These are phyloP conservation scores for Lepraria neglecta DNA, from an alignment of 495 filamentous ascomycete genomes.

Conservation along the genomic window DNA sequence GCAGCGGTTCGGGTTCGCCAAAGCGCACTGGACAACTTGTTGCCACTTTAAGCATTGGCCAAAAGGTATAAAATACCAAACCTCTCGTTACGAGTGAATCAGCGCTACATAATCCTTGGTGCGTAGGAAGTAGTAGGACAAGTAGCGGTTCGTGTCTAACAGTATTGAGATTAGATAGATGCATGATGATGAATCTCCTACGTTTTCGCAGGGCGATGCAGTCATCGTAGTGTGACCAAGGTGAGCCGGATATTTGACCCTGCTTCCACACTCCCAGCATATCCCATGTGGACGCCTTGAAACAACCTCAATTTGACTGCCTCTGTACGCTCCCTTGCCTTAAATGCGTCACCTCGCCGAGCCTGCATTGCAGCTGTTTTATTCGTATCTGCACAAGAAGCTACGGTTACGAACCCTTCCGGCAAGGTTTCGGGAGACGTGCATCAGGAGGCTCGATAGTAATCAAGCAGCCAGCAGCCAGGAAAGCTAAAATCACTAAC, in stretches of 20 bases:
- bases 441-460: slow-evolving; percentile 6
- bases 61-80: slow-evolving; percentile 4
- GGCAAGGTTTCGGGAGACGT: neutral
- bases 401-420: neutral
- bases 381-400: neutral
- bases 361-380: neutral
- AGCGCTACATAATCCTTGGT: neutral
- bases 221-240: neutral
- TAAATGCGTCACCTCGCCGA: neutral
- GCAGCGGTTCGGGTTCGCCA: slow-evolving; percentile 32
- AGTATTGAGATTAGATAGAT: neutral
- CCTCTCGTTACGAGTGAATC: neutral
- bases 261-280: neutral
- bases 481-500: neutral
- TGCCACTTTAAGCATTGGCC: slow-evolving; percentile 25
- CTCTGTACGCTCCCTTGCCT: neutral
- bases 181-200: neutral
- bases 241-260: neutral
- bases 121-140: neutral
- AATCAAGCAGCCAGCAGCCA: neutral
- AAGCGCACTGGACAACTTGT: slow-evolving; percentile 21
- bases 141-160: neutral
- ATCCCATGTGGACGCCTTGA: slow-evolving; percentile 3
- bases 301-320: neutral
- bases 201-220: neutral